phyloP scores from a whole-genome alignment of 208 protist genomes.

The Leishmania braziliensis region DNA sequence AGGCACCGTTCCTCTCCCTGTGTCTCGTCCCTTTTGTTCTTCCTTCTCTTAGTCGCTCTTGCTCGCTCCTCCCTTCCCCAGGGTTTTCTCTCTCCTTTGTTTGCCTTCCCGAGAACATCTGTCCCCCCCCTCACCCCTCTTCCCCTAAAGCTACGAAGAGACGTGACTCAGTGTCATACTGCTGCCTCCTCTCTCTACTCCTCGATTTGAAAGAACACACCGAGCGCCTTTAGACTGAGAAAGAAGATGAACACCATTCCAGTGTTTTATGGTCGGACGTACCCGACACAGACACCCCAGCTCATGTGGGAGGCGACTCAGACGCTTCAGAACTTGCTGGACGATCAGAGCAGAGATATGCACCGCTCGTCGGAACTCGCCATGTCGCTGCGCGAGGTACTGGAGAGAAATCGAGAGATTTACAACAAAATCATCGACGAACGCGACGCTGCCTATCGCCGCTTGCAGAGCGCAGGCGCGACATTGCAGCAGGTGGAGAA shows the following conservation, averaged over 20 bases:
- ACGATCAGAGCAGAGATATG: constrained; percentile 35
- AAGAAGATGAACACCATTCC: constrained; percentile 29
- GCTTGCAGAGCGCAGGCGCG: constrained; percentile 28
- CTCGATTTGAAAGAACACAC: background rate
- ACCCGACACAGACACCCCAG: constrained; percentile 25
- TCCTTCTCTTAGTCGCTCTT: background rate
- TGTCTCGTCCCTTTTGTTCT: background rate
- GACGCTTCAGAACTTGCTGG: constrained; percentile 52
- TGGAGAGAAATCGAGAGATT: constrained; percentile 63
- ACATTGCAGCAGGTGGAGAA: constrained; percentile 49
- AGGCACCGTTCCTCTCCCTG: background rate
- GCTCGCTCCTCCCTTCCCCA: background rate
- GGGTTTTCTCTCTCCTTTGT: background rate
- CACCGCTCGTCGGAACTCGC: constrained; percentile 46
- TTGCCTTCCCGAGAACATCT: background rate
- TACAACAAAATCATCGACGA: constrained; percentile 76
- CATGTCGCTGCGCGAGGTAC: constrained; percentile 43
- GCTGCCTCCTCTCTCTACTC: background rate
- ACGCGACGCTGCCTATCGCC: constrained; percentile 54
- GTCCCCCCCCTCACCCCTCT: background rate
- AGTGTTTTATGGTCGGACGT: constrained; percentile 27
- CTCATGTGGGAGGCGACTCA: constrained; percentile 61
- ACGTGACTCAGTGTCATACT: background rate
- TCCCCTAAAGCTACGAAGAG: background rate
- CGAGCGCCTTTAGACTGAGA: background rate